phyloP scores from a whole-genome alignment of 352 stramenopile species.

The Globisporangium iwayamae region DNA sequence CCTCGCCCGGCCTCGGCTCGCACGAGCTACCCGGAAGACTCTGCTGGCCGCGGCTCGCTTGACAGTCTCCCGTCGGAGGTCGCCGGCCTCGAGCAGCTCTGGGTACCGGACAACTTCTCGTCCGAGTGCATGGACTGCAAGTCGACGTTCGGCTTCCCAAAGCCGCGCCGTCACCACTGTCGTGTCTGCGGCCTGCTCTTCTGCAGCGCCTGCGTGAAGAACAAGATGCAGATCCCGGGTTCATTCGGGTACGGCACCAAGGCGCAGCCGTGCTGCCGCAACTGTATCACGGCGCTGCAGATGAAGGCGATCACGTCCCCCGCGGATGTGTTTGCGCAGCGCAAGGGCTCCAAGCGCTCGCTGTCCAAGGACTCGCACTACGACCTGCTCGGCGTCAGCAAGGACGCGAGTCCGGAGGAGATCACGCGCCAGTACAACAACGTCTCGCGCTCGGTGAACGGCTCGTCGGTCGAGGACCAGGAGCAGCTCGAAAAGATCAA shows the following conservation, averaged over 20 bases:
- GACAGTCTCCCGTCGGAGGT: constrained; percentile 54
- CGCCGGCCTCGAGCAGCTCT: constrained; percentile 78
- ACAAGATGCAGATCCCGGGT: constrained; percentile 77
- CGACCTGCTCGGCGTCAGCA: constrained; percentile 63
- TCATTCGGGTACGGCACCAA: constrained; percentile 81
- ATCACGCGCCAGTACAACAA: constrained; percentile 78
- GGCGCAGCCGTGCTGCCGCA: constrained; percentile 74
- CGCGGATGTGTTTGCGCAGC: constrained; percentile 81
- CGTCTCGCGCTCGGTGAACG: constrained; percentile 62
- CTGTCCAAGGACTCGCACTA: constrained; percentile 52
- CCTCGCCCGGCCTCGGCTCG: constrained; percentile 16
- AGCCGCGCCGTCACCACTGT: constrained; percentile 81
- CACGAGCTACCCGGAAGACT: constrained; percentile 18
- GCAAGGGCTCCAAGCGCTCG: constrained; percentile 47
- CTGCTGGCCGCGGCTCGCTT: constrained; percentile 40
- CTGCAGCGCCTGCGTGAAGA: constrained; percentile 75
- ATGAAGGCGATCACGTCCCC: constrained; percentile 87
- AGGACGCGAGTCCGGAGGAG: constrained; percentile 66
- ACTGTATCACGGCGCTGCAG: constrained; percentile 79
- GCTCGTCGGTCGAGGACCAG: constrained; percentile 53
- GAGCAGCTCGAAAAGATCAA: constrained; percentile 78
- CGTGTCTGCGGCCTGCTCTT: constrained; percentile 82
- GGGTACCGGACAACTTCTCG: constrained; percentile 86
- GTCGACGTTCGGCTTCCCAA: constrained; percentile 73
- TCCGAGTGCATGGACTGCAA: constrained; percentile 88